Conservation (phyloP, 768 basidiomycete genomes). For the Podaxis sp. region DNA sequence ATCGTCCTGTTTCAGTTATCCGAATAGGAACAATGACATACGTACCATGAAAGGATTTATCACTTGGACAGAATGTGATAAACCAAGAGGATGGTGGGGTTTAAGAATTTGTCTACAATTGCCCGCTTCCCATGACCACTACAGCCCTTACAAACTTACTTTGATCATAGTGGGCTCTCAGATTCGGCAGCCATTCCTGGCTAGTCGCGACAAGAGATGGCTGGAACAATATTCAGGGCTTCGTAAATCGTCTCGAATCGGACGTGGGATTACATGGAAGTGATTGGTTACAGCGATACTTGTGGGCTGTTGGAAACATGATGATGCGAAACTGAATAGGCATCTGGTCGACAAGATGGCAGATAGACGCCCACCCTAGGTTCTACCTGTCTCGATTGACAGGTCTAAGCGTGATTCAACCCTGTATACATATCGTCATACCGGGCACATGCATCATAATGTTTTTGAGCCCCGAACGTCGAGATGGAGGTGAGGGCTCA, state of each 20-base stretch:
- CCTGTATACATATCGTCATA: slow-evolving; percentile 6
- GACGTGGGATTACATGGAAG: too few relatives aligned
- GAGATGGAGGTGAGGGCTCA: neutral
- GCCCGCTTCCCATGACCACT: neutral
- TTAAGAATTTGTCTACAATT: neutral
- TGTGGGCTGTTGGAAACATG: neutral
- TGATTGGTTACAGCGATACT: neutral
- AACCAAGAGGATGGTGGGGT: neutral
- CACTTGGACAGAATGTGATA: neutral
- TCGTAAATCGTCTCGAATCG: too few relatives aligned
- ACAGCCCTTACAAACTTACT: neutral
- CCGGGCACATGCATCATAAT: neutral
- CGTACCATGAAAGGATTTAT: neutral
- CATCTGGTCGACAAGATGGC: slow-evolving; percentile 2
- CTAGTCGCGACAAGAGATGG: neutral
- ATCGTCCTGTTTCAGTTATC: neutral
- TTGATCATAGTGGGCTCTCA: neutral
- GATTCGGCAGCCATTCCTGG: neutral
- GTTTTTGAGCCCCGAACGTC: neutral
- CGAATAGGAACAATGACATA: neutral
- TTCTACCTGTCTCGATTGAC: slow-evolving; percentile 1
- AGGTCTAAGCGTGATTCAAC: neutral
- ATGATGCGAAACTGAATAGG: slow-evolving; percentile 1
- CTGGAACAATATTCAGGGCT: too few relatives aligned
- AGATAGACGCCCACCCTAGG: neutral